These are phyloP conservation scores for Zymoseptoria pseudotritici DNA, from an alignment of 2,329 filamentous ascomycete species.

Conservation along the genomic window DNA sequence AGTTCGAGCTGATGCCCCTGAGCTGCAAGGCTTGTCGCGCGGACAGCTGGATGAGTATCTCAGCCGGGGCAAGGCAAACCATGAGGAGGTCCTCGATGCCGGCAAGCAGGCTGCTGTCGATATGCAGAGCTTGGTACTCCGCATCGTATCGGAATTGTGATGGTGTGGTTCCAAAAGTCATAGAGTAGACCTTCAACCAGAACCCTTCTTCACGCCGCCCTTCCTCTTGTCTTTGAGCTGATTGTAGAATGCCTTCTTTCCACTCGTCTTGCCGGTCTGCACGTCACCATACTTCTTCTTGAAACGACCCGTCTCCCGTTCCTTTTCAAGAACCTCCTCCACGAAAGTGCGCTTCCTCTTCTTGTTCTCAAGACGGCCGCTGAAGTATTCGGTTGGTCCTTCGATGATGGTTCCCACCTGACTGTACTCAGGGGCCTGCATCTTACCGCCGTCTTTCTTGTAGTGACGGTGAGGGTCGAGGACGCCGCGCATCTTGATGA, in stretches of 20 bases:
- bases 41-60: constrained; percentile 49
- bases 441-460: constrained; percentile 73
- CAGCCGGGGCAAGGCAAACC: constrained; percentile 54
- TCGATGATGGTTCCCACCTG: constrained; percentile 84
- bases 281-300: constrained; percentile 83
- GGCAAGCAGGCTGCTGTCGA: constrained; percentile 53
- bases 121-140: constrained; percentile 50
- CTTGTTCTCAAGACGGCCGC: constrained; percentile 71
- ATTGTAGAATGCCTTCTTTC: constrained; percentile 86
- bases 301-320: constrained; percentile 63
- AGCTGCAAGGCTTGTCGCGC: constrained; percentile 44
- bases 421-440: constrained; percentile 69
- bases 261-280: constrained; percentile 72
- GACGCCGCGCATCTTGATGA: constrained; percentile 81
- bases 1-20: constrained; percentile 49
- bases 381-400: constrained; percentile 82
- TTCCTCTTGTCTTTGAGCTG: constrained; percentile 57
- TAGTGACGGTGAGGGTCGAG: constrained; percentile 85
- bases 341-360: constrained; percentile 81
- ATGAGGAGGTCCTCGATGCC: constrained; percentile 58
- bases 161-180: constrained; percentile 4
- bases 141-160: constrained; percentile 37
- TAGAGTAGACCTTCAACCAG: constrained; percentile 8
- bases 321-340: constrained; percentile 69
- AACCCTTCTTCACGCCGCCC: constrained; percentile 29